These are phyloP conservation scores for Fusarium nurragi DNA, from an alignment of 2,329 filamentous ascomycete genomes.

Conservation along the genomic window DNA sequence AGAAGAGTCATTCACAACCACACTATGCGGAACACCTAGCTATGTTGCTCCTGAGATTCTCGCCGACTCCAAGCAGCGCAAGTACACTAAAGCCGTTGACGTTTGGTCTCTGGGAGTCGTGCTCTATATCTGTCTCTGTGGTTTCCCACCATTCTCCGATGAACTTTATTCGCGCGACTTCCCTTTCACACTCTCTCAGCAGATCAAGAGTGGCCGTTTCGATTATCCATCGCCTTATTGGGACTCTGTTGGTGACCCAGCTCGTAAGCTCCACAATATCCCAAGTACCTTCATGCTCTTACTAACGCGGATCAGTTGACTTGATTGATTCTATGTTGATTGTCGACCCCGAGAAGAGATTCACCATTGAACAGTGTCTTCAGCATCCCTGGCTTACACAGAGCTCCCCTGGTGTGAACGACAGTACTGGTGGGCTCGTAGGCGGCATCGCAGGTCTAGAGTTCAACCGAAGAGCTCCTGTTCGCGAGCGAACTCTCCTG, in stretches of 20 bases:
- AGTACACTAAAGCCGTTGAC: slow-evolving; percentile 95
- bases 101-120: slow-evolving; percentile 98
- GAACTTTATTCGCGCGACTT: slow-evolving; percentile 85
- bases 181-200: slow-evolving; percentile 87
- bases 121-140: slow-evolving; percentile 95
- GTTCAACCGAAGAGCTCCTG: slow-evolving; percentile 81
- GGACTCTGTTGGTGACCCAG: slow-evolving; percentile 71
- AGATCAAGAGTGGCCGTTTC: slow-evolving; percentile 89
- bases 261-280: slow-evolving; percentile 58
- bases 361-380: slow-evolving; percentile 89
- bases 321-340: slow-evolving; percentile 95
- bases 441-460: slow-evolving; percentile 85
- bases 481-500: slow-evolving; percentile 85
- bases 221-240: slow-evolving; percentile 97
- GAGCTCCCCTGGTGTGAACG: slow-evolving; percentile 68
- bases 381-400: slow-evolving; percentile 88
- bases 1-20: slow-evolving; percentile 97
- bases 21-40: slow-evolving; percentile 93
- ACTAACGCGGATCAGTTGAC: slow-evolving; percentile 64
- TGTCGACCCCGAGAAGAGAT: slow-evolving; percentile 83
- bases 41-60: slow-evolving; percentile 97
- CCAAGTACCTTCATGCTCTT: not conserved
- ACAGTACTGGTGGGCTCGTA: slow-evolving; percentile 92
- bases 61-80: slow-evolving; percentile 80
- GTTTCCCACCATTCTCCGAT: slow-evolving; percentile 96